phyloP scores from a whole-genome alignment of 2,329 filamentous ascomycete species.

The Xylariaceae sp. region DNA sequence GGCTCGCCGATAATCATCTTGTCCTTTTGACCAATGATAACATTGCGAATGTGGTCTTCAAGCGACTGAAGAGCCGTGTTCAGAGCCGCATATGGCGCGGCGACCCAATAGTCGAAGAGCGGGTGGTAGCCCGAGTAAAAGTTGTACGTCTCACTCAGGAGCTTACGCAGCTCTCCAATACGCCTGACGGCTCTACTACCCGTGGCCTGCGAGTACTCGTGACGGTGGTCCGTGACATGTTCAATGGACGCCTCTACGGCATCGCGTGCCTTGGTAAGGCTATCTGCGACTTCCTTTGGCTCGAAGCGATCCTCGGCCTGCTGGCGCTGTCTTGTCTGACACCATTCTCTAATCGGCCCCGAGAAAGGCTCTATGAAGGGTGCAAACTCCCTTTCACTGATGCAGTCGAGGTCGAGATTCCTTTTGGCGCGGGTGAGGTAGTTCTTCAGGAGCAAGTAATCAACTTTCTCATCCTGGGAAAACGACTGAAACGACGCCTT shows the following conservation, averaged over 20 bases:
- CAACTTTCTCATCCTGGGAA: slow-evolving; percentile 42
- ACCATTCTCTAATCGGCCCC: slow-evolving; percentile 38
- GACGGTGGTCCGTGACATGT: slow-evolving; percentile 32
- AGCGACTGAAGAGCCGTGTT: slow-evolving; percentile 37
- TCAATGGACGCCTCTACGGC: slow-evolving; percentile 32
- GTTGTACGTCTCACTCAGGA: slow-evolving; percentile 42
- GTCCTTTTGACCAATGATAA: slow-evolving; percentile 41
- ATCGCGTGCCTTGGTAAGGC: slow-evolving; percentile 35
- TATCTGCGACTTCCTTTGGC: slow-evolving; percentile 39
- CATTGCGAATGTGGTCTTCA: slow-evolving; percentile 31
- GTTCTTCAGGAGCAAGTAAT: slow-evolving; percentile 47
- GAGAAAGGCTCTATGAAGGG: slow-evolving; percentile 43
- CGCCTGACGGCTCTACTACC: slow-evolving; percentile 44
- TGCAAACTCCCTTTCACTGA: slow-evolving; percentile 34
- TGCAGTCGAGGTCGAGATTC: slow-evolving; percentile 38
- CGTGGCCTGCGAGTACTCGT: slow-evolving; percentile 37
- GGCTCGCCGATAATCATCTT: slow-evolving; percentile 54
- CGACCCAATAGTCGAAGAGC: slow-evolving; percentile 52
- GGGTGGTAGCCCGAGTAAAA: slow-evolving; percentile 55
- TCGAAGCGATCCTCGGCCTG: slow-evolving; percentile 40
- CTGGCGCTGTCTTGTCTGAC: slow-evolving; percentile 40
- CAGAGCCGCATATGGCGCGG: slow-evolving; percentile 39
- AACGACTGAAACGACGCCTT: slow-evolving; percentile 34
- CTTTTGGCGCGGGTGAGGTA: slow-evolving; percentile 36
- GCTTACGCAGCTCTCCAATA: slow-evolving; percentile 36